Evolutionary conservation across 352 stramenopile species (phyloP), one percentile per base, ranked within the genome.

Genomic region (Albugo candida): DNA sequence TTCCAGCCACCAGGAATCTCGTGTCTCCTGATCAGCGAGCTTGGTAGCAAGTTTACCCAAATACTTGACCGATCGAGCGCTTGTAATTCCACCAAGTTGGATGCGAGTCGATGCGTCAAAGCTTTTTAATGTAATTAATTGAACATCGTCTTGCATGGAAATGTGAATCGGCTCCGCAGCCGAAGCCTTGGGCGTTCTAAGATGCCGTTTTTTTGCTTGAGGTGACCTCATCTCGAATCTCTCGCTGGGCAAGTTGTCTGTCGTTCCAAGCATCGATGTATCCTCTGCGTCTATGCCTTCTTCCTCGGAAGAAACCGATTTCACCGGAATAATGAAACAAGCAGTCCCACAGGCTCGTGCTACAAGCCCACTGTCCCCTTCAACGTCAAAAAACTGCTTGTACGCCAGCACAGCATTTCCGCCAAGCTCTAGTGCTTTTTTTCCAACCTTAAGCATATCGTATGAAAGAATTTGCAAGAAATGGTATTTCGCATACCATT

Each of bases 381-480:
- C 95, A 24, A 98, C 88, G 64, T 99, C 95, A 56, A 98, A 98
- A 59, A 96, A 96, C 55, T 98, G 89, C 52, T 95, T 83, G 67
- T 99, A 98, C 5, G 86, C 94, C 41, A 99, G 63, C 14, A 99
- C 93, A 5, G 94, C 94, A 57, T 99, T 99, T 2, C 92, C 94
- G 13, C 94, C 93, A n/a, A 97, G 78, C 51, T 97, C 89, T 17
- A 97, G 59, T 2, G 95, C 92, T 53, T 97, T 97, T 53, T 97
- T 97, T 12, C 88, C 95, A 45, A 97, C 83, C 45, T 81, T 48
- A n/a, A 64, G 51, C 24, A 70, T 53, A 4, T 78, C 60, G 58
- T 19, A 53, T 53, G 50, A 59, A 77, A 62, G 2, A 83, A 41
- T 16, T 27, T 65, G 48, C 19, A 50, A 45, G 14, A 20, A 37